Base-by-base conservation (phyloP, 108 stramenopile species). In the Schizochytrium sp. region DNA sequence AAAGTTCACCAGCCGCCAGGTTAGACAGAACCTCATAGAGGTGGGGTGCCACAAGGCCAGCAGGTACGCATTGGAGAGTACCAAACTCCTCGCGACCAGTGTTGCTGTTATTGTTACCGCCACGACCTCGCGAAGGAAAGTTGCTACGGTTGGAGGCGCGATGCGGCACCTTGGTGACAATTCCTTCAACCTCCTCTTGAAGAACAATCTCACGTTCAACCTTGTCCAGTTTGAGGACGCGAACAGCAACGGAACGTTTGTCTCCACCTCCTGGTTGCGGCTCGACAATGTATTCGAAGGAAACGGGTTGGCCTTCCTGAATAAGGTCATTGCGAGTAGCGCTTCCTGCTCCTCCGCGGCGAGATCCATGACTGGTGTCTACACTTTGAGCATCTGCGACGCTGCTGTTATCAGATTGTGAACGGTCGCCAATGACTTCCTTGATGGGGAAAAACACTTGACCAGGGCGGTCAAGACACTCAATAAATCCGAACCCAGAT, bases 401-500 rank as follows among this genome's bases (percentile, higher is more conserved):
- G 40, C 28, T 5, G n/a, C 5, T 5, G 1, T 42, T 53, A 8
- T 55, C 76, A n/a, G 49, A 47, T 1, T 56, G 10, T n/a, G 76
- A 83, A 42, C 76, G 76, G 2, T 55, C 53, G n/a, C 50, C 45
- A 50, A 83, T 83, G 3, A 83, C 76, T 42, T 83, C 76, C 76
- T 83, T 83, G 47, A 83, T 49, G 5, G 76, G 76, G n/a, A 83
- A 83, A 40, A 83, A 83, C 15, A 83, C 53, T 40, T 83, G 76
- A 5, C 76, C 76, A 38, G 76, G 76, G 1, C 76, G 5, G 47
- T 83, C 76, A 28, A 55, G 28, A 42, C 76, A 83, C 50, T 83
- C 76, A 28, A 83, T 83, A 55, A 83, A 83, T n/a, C 76, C 76
- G 40, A 83, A 83, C 42, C 64, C 64, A 28, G 64, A 69, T n/a